phyloP scores from a whole-genome alignment of 2,329 filamentous ascomycete species.

The Fusarium albidum region DNA sequence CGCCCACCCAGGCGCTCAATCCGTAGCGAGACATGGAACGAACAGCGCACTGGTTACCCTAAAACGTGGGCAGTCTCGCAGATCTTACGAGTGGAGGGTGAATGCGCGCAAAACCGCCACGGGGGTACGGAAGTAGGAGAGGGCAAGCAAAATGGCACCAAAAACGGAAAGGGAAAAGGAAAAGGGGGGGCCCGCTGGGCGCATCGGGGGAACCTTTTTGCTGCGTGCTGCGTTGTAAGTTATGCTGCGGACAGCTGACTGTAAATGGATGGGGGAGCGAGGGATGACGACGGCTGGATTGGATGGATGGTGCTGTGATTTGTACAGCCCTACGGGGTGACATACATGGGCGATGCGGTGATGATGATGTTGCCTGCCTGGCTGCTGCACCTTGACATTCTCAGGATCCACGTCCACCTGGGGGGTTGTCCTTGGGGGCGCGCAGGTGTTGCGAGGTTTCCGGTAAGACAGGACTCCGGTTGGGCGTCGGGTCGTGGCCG shows the following conservation, averaged over 20 bases:
- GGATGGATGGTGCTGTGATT: conserved; percentile 15
- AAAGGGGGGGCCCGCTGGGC: conserved; percentile 11
- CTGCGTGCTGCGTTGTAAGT: neutral
- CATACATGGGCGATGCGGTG: neutral
- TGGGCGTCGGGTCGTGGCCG: too few relatives aligned
- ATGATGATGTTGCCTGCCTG: conserved; percentile 14
- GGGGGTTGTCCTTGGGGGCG: neutral
- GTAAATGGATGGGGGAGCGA: conserved; percentile 1
- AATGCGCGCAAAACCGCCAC: conserved; percentile 25
- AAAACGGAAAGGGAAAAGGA: conserved; percentile 17
- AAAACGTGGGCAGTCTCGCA: conserved; percentile 24
- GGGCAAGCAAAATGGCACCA: conserved; percentile 23
- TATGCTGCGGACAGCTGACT: conserved; percentile 16
- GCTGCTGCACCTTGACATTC: conserved; percentile 1
- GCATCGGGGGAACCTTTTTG: neutral
- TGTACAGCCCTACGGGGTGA: neutral
- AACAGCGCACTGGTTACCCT: conserved; percentile 18
- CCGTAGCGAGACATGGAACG: conserved; percentile 17
- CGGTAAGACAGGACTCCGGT: too few relatives aligned
- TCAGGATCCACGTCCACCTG: neutral
- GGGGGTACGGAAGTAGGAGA: too few relatives aligned
- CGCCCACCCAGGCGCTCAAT: conserved; percentile 9
- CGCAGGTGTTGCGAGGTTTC: neutral
- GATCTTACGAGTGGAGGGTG: conserved; percentile 36
- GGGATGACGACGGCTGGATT: conserved; percentile 15